phyloP scores from a whole-genome alignment of 2,329 filamentous ascomycete genomes.

The Tolypocladium amazonense region DNA sequence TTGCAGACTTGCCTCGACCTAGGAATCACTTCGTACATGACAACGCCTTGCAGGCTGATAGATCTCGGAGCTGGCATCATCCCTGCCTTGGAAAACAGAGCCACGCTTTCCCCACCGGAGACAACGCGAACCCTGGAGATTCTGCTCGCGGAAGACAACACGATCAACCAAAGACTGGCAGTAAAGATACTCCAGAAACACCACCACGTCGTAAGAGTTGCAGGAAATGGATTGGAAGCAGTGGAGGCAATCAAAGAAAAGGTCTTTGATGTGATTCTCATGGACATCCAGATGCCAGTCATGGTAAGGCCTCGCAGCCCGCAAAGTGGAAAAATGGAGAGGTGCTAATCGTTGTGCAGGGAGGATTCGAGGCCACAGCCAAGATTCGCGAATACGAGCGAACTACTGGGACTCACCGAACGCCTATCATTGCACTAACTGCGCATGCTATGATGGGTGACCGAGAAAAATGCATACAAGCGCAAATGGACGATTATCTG shows the following conservation, averaged over 20 bases:
- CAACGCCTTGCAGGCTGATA: constrained; percentile 85
- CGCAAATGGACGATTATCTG: constrained; percentile 98
- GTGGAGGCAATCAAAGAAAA: constrained; percentile 85
- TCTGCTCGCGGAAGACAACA: constrained; percentile 89
- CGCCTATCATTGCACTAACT: constrained; percentile 92
- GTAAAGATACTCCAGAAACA: constrained; percentile 98
- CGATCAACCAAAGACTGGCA: constrained; percentile 90
- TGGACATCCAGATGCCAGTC: constrained; percentile 99
- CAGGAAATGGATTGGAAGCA: constrained; percentile 88
- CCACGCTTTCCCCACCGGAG: constrained; percentile 82
- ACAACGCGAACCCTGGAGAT: constrained; percentile 95
- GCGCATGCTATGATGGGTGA: constrained; percentile 99
- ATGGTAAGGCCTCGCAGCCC: constrained; percentile 48
- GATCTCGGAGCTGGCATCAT: constrained; percentile 95
- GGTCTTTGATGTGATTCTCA: constrained; percentile 91
- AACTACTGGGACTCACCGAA: constrained; percentile 66
- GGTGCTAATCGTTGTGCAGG: constrained; percentile 41
- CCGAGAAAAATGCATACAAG: constrained; percentile 94
- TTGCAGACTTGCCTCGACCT: constrained; percentile 89
- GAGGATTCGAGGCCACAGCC: constrained; percentile 91
- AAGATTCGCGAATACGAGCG: constrained; percentile 95
- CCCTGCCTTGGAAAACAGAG: constrained; percentile 83
- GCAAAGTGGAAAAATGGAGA: neutral
- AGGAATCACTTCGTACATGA: constrained; percentile 97
- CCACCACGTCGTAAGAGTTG: constrained; percentile 83